Conservation (phyloP, 106 monocot genomes). For the Dendrobium huoshanense region DNA sequence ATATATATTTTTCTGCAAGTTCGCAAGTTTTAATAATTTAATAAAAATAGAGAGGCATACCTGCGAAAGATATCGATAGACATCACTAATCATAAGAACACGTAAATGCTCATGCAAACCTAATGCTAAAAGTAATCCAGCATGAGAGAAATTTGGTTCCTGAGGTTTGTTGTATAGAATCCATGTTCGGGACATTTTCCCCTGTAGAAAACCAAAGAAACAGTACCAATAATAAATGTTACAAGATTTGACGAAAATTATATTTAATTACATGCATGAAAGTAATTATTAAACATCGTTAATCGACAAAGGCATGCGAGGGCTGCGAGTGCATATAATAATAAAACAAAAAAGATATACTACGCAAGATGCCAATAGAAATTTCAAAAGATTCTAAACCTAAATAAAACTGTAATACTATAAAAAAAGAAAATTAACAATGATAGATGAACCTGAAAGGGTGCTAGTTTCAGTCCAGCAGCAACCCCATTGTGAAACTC, state of each 20-base stretch:
- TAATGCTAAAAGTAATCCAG: constrained; percentile 83
- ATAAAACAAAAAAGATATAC: background rate
- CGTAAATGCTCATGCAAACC: constrained; percentile 83
- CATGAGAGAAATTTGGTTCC: constrained; percentile 83
- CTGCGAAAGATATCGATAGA: constrained; percentile 70
- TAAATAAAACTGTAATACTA: background rate
- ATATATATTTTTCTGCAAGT: background rate
- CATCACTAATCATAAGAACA: constrained; percentile 73
- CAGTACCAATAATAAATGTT: background rate
- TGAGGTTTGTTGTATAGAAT: constrained; percentile 82
- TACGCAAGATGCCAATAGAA: background rate
- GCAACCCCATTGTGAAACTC: constrained; percentile 99
- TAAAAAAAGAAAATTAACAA: constrained; percentile 6
- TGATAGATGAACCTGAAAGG: constrained; percentile 60
- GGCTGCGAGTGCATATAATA: background rate
- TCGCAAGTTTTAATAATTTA: background rate
- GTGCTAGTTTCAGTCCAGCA: constrained; percentile 87
- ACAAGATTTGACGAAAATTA: background rate
- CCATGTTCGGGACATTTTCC: constrained; percentile 89
- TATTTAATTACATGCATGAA: background rate
- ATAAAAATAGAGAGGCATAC: constrained; percentile 17
- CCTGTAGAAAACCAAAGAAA: constrained; percentile 36
- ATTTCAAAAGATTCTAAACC: background rate
- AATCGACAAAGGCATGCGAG: background rate
- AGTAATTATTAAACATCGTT: background rate